phyloP scores from a whole-genome alignment of 306 rosid species.

The Pyrus betulifolia region DNA sequence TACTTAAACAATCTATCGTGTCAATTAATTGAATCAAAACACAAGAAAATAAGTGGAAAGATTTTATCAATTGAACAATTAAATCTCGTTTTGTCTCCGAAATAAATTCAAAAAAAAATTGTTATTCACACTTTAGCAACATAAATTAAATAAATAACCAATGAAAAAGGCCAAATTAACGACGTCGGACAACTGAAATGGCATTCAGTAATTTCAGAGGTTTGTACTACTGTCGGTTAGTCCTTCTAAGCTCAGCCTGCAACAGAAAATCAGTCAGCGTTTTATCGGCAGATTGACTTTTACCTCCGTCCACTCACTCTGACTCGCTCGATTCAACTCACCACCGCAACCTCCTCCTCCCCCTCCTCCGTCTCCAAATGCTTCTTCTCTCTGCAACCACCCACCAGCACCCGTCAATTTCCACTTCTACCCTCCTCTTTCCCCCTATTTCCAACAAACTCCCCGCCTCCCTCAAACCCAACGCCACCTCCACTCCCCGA shows the following conservation, averaged over 20 bases:
- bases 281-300: neutral
- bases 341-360: neutral
- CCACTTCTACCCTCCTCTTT: constrained; percentile 4
- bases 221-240: neutral
- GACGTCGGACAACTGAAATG: neutral
- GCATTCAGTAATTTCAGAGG: neutral
- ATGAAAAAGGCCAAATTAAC: neutral
- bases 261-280: neutral
- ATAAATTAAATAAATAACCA: too few relatives aligned
- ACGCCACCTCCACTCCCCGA: neutral
- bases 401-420: constrained; percentile 21
- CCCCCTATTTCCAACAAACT: constrained; percentile 14
- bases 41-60: too few relatives aligned
- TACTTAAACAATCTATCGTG: too few relatives aligned
- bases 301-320: constrained; percentile 8
- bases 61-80: too few relatives aligned
- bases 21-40: too few relatives aligned
- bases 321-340: neutral
- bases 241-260: neutral
- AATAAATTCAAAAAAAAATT: too few relatives aligned
- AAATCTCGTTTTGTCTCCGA: too few relatives aligned
- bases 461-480: constrained; percentile 5
- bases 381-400: constrained; percentile 34
- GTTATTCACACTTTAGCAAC: too few relatives aligned
- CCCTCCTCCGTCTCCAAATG: constrained; percentile 20